These are phyloP conservation scores for Colletotrichum liaoningense DNA, from an alignment of 2,329 filamentous ascomycete species.

Conservation along the genomic window DNA sequence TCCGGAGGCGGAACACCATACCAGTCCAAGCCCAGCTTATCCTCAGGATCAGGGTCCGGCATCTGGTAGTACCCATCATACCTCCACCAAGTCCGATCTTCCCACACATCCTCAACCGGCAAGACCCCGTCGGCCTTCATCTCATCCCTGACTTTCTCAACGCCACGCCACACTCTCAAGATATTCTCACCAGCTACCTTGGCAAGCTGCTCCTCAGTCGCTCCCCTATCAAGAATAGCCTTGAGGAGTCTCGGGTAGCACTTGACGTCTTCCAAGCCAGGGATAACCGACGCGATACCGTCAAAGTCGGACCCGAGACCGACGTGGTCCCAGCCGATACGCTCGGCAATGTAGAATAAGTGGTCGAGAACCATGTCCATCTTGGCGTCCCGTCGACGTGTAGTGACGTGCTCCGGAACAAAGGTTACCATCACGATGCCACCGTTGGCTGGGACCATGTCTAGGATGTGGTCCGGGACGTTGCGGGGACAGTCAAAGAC, in stretches of 20 bases:
- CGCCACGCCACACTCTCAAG: conserved; percentile 45
- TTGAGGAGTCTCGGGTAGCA: conserved; percentile 46
- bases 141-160: conserved; percentile 39
- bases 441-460: conserved; percentile 46
- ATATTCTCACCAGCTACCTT: conserved; percentile 52
- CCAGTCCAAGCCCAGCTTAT: conserved; percentile 45
- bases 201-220: conserved; percentile 49
- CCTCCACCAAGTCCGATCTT: conserved; percentile 46
- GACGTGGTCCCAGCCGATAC: conserved; percentile 50
- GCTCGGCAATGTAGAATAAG: conserved; percentile 41
- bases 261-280: conserved; percentile 43
- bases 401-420: conserved; percentile 42
- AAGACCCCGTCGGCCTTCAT: conserved; percentile 44
- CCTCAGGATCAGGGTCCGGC: conserved; percentile 46
- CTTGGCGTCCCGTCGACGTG: conserved; percentile 38
- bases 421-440: conserved; percentile 55
- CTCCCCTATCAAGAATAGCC: conserved; percentile 50
- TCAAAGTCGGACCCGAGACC: conserved; percentile 52
- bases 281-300: conserved; percentile 43
- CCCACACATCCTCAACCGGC: conserved; percentile 49
- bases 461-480: conserved; percentile 53
- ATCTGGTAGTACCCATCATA: conserved; percentile 47
- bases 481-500: conserved; percentile 45
- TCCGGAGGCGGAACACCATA: conserved; percentile 38
- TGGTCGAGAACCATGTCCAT: conserved; percentile 48